Evolutionary conservation across 2,329 filamentous ascomycete species (phyloP).

Genomic region (Pseudogymnoascus sp.): DNA sequence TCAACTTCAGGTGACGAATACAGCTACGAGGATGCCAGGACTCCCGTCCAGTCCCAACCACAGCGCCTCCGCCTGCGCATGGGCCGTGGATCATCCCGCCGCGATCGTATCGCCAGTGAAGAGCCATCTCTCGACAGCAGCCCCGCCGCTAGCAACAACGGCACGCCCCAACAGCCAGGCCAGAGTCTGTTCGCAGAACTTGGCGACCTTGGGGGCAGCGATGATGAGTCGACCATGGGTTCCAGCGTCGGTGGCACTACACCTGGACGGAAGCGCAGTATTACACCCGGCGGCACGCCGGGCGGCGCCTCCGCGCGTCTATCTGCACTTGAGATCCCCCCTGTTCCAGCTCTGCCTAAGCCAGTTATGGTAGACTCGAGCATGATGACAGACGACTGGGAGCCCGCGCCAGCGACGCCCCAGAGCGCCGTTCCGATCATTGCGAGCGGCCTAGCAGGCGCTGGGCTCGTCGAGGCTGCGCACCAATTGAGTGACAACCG

Average conservation of each 20-base stretch:
- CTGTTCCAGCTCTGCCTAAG: slow-evolving; percentile 40
- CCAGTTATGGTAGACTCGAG: slow-evolving; percentile 49
- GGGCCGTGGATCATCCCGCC: slow-evolving; percentile 52
- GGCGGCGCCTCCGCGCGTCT: slow-evolving; percentile 18
- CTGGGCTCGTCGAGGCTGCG: slow-evolving; percentile 15
- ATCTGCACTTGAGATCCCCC: slow-evolving; percentile 33
- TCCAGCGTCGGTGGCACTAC: slow-evolving; percentile 27
- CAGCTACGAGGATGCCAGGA: slow-evolving; percentile 53
- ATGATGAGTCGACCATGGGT: slow-evolving; percentile 50
- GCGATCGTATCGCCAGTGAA: slow-evolving; percentile 53
- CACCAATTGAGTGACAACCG: slow-evolving; percentile 10
- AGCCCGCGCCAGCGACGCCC: slow-evolving; percentile 25
- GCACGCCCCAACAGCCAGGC: slow-evolving; percentile 40
- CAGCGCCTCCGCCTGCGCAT: slow-evolving; percentile 64
- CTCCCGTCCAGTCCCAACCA: slow-evolving; percentile 54
- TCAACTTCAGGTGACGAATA: slow-evolving; percentile 78
- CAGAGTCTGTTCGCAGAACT: slow-evolving; percentile 91
- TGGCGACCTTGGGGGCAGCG: slow-evolving; percentile 63
- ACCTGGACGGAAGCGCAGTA: slow-evolving; percentile 39
- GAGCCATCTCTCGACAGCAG: slow-evolving; percentile 50
- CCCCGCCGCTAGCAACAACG: slow-evolving; percentile 44
- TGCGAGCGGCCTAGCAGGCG: slow-evolving; percentile 10
- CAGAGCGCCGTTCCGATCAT: slow-evolving; percentile 17
- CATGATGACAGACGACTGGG: slow-evolving; percentile 53
- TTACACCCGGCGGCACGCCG: slow-evolving; percentile 38